Evolutionary conservation across 2,329 filamentous ascomycete species (phyloP), one percentile per base, ranked within the genome.

Genomic region (Botrytis cinerea): DNA sequence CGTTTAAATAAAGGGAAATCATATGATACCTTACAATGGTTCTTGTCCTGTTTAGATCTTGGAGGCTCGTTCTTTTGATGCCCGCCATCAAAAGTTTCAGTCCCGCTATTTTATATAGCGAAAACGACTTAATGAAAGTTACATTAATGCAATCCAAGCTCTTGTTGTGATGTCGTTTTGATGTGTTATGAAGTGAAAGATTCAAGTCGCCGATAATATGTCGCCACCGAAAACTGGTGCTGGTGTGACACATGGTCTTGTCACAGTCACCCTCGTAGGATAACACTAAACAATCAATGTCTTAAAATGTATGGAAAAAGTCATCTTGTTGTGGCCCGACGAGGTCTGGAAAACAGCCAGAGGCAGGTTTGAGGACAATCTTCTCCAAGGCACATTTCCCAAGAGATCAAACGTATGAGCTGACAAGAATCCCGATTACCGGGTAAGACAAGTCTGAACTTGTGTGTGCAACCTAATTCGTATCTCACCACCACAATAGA

Each of bases 1-100:
- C 63, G 71, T 60, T 69, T 18, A 51, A 57, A 35, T 60, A 28
- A 48, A 60, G 63, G 64, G 71, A 72, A 18, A 48, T 59, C 32
- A 72, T 61, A 72, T n/a, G 66, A 57, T 68, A 68, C 66, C 71
- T 67, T 60, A 48, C 22, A 38, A 38, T 38, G 63, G 71, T 69
- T 46, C 10, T 46, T 45, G 46, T 32, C n/a, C 60, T 72, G 43
- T 38, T 60, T 69, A 69, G n/a, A 48, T 69, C 22, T 54, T 68
- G 5, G 25, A 57, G 46, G 64, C 64, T 68, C 46, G 32, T 43
- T 43, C 35, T 51, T n/a, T 43, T 68, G 48, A 54, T 40, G 64
- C 48, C 54, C 35, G 12, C 22, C 64, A 57, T 57, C 10, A 57
- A 18, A 68, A 38, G 10, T 57, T 20, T 22, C 66, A 32, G 48